Percentiles rank a stretch among this genome's conserved stretches.
Conservation (phyloP, 108 stramenopile species). For the Ochromonas danica region DNA sequence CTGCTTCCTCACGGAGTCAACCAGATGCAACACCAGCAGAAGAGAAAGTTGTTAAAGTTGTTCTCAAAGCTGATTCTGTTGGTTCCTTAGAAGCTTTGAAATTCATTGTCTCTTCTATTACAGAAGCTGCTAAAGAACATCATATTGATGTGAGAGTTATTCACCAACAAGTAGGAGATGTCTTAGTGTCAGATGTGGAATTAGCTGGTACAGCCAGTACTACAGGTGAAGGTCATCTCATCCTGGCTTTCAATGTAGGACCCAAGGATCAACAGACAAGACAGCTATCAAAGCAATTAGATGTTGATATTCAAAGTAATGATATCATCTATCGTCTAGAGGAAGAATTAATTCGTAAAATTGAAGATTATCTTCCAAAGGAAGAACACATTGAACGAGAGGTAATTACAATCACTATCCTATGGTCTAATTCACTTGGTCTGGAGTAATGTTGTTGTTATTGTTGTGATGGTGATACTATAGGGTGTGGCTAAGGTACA, state of each 20-base stretch:
- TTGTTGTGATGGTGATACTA: too few species aligned
- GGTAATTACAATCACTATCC: too few species aligned
- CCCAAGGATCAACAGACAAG: slow-evolving; percentile 71
- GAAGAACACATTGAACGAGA: not conserved
- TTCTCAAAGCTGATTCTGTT: slow-evolving; percentile 44
- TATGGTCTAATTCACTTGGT: too few species aligned
- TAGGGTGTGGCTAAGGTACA: not conserved
- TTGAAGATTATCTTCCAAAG: not conserved
- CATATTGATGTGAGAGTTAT: not conserved
- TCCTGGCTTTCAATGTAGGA: slow-evolving; percentile 86
- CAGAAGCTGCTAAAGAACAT: not conserved
- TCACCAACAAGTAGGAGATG: slow-evolving; percentile 35
- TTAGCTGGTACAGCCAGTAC: slow-evolving; percentile 67
- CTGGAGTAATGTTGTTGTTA: too few species aligned
- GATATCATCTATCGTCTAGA: slow-evolving; percentile 86
- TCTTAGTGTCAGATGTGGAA: slow-evolving; percentile 48
- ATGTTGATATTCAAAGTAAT: slow-evolving; percentile 82
- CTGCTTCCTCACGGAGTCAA: not conserved
- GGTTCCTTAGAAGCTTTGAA: slow-evolving; percentile 46
- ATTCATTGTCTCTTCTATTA: not conserved
- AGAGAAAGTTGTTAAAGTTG: not conserved
- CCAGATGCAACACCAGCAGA: not conserved
- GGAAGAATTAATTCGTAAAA: slow-evolving; percentile 72
- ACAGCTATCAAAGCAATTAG: slow-evolving; percentile 73
- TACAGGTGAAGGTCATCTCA: too few species aligned